A percentile compares a stretch with the other conserved stretches of the same genome.
Conservation (phyloP, 805 yeast genomes). For the Wickerhamomyces rabaulensis region DNA sequence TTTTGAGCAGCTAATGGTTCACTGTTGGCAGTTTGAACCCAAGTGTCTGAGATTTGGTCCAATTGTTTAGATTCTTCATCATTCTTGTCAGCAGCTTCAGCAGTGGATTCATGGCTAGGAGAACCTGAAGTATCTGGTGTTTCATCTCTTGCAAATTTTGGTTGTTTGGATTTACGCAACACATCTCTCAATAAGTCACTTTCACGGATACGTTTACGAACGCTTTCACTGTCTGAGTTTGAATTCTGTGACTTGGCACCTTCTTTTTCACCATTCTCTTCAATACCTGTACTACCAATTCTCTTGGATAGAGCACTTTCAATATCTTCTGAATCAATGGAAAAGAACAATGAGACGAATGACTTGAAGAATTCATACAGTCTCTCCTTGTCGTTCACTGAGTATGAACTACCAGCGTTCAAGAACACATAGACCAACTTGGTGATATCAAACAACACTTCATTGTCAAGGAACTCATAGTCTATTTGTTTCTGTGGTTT, state of each 20-base stretch:
- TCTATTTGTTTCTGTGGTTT: conserved; percentile 72
- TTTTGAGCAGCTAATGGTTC: conserved; percentile 25
- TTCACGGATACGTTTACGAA: conserved; percentile 37
- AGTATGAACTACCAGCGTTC: conserved; percentile 64
- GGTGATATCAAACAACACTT: conserved; percentile 68
- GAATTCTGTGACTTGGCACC: conserved; percentile 9
- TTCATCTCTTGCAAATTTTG: conserved; percentile 23
- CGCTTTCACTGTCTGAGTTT: conserved; percentile 12
- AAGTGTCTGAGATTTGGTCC: conserved; percentile 23
- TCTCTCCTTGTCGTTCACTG: conserved; percentile 75
- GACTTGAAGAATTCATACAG: conserved; percentile 64
- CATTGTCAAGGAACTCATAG: conserved; percentile 59
- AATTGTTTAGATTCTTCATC: conserved; percentile 24
- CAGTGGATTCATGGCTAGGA: conserved; percentile 16
- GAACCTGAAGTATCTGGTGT: conserved; percentile 24
- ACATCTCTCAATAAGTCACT: conserved; percentile 56
- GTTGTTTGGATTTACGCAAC: conserved; percentile 44
- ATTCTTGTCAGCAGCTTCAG: conserved; percentile 20
- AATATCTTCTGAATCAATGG: conserved; percentile 44
- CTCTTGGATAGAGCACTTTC: conserved; percentile 34
- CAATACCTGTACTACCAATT: conserved; percentile 14
- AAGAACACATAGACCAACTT: conserved; percentile 63
- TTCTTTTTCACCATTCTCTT: conserved; percentile 17
- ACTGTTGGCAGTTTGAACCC: conserved; percentile 20
- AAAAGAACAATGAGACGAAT: conserved; percentile 70